These are phyloP conservation scores for Marasmius fiardii DNA, from an alignment of 1,284 basidiomycete species.

Conservation along the genomic window DNA sequence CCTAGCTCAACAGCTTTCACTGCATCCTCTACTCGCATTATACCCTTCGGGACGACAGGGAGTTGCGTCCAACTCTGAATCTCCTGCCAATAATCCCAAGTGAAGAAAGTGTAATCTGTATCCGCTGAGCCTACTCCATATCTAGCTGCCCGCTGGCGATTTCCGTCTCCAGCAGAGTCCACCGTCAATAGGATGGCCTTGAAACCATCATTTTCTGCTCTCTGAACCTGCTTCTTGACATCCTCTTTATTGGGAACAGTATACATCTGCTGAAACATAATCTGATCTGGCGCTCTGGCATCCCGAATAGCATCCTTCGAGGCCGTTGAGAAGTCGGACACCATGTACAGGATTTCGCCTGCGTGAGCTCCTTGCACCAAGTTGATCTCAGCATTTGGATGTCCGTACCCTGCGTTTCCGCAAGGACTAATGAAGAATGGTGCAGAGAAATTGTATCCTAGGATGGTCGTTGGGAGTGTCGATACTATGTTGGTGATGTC, in stretches of 20 bases:
- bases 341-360: not conserved
- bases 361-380: not conserved
- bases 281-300: not conserved
- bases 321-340: not conserved
- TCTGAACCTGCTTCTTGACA: not conserved
- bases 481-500: not conserved
- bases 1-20: conserved; percentile 85
- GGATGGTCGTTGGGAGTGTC: not conserved
- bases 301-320: not conserved
- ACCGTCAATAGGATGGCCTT: not conserved
- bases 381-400: not conserved
- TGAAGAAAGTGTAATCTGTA: not conserved
- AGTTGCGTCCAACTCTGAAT: not conserved
- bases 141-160: not conserved
- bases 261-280: conserved; percentile 1
- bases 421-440: conserved; percentile 1
- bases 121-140: not conserved
- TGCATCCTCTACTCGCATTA: conserved; percentile 65
- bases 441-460: conserved; percentile 4
- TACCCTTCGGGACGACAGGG: conserved; percentile 14
- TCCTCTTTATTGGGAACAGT: not conserved
- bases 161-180: not conserved
- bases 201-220: not conserved
- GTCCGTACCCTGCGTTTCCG: not conserved
- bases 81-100: not conserved